These are phyloP conservation scores for Vigna hirtella DNA, from an alignment of 306 rosid species.

Conservation along the genomic window DNA sequence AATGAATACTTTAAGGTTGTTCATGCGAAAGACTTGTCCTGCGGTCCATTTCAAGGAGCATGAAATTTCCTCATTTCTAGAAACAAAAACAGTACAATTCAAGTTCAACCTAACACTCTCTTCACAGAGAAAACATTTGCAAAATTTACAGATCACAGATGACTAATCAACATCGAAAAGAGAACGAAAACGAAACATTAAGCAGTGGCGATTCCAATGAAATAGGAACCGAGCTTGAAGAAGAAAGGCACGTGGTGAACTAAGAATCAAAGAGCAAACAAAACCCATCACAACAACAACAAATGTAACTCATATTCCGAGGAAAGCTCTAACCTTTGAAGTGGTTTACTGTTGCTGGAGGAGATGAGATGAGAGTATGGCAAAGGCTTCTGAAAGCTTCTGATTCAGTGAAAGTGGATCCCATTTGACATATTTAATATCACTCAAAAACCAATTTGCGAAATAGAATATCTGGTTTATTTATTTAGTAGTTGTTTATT, in stretches of 20 bases:
- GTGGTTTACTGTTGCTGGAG: neutral
- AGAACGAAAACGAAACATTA: neutral
- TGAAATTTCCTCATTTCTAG: neutral
- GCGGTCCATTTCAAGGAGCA: neutral
- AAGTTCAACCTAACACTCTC: slow-evolving; percentile 20
- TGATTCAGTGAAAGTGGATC: slow-evolving; percentile 33
- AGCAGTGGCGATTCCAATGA: slow-evolving; percentile 32
- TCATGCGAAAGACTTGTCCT: neutral
- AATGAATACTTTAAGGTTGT: neutral
- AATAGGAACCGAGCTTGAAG: slow-evolving; percentile 19
- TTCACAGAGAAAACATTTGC: neutral
- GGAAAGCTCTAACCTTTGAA: slow-evolving; percentile 21
- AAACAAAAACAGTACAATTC: slow-evolving; percentile 1
- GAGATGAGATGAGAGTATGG: neutral
- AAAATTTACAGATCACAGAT: neutral
- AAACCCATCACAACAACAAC: neutral
- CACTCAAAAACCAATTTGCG: neutral
- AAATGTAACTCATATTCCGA: neutral
- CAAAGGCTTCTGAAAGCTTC: slow-evolving; percentile 26
- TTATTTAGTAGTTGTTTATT: neutral
- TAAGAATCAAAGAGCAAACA: neutral
- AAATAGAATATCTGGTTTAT: neutral
- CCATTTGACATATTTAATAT: neutral
- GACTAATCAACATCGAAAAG: slow-evolving; percentile 2
- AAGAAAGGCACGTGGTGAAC: slow-evolving; percentile 15